phyloP scores from a whole-genome alignment of 768 basidiomycete species.

The Ramaria sp. region DNA sequence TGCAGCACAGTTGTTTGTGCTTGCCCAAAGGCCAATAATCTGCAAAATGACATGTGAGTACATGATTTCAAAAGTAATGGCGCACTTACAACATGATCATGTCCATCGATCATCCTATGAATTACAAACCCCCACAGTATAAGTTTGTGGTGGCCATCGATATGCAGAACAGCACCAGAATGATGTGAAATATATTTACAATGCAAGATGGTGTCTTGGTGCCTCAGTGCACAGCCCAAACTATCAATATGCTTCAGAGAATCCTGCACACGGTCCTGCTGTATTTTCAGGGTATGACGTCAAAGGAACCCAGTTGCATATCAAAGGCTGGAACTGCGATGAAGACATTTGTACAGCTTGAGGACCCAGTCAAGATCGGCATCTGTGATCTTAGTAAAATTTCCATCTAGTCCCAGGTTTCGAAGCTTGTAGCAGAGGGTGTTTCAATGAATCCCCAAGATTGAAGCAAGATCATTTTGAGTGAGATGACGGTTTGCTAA shows the following conservation, averaged over 20 bases:
- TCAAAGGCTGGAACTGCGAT: constrained; percentile 18
- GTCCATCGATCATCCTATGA: constrained; percentile 9
- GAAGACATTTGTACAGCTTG: constrained; percentile 10
- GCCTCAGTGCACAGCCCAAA: constrained; percentile 18
- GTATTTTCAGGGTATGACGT: constrained; percentile 17
- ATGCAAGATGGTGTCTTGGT: background rate
- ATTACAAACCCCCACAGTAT: constrained; percentile 9
- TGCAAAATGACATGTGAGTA: background rate
- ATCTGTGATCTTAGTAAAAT: too few species aligned
- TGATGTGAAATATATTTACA: background rate
- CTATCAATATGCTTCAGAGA: constrained; percentile 21
- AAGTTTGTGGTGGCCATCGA: too few species aligned
- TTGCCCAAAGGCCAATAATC: constrained; percentile 23
- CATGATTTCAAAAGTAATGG: background rate
- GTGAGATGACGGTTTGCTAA: constrained; percentile 10
- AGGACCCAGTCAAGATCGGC: too few species aligned
- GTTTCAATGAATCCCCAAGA: constrained; percentile 14
- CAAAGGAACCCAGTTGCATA: too few species aligned
- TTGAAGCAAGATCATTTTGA: constrained; percentile 9
- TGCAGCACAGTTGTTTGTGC: constrained; percentile 26
- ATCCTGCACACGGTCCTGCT: too few species aligned
- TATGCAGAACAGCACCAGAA: background rate
- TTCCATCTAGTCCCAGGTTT: constrained; percentile 8
- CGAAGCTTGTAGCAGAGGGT: constrained; percentile 14
- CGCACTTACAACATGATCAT: constrained; percentile 6